Conservation (phyloP, 2,329 filamentous ascomycete species). For the Coniochaeta prunicola region DNA sequence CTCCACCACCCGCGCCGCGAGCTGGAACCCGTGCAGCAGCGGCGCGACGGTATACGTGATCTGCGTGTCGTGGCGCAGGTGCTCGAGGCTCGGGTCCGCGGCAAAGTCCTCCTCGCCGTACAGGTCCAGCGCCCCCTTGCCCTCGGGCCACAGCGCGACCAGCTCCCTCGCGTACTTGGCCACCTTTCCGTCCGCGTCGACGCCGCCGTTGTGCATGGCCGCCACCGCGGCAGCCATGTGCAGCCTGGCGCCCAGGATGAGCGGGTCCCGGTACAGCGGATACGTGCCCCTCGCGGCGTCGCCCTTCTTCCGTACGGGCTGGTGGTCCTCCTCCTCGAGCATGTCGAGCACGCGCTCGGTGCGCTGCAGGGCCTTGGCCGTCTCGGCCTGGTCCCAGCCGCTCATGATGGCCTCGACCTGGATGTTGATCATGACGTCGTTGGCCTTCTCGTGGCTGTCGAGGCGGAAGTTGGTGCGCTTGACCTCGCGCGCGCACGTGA, state of each 20-base stretch:
- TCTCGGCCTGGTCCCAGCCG: conserved; percentile 25
- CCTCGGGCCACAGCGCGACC: conserved; percentile 32
- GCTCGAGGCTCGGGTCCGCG: conserved; percentile 18
- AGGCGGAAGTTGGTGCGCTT: conserved; percentile 39
- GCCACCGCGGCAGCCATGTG: conserved; percentile 35
- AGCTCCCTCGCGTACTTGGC: conserved; percentile 28
- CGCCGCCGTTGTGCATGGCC: conserved; percentile 20
- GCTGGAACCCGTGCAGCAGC: conserved; percentile 35
- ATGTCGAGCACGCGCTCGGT: conserved; percentile 41
- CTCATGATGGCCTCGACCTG: conserved; percentile 34
- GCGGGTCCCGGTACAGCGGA: conserved; percentile 33
- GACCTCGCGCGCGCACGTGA: conserved; percentile 42
- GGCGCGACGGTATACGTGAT: conserved; percentile 27
- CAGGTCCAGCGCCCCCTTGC: conserved; percentile 25
- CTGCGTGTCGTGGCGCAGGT: conserved; percentile 22
- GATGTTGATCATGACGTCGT: conserved; percentile 28
- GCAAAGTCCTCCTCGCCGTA: conserved; percentile 31
- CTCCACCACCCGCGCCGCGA: conserved; percentile 34
- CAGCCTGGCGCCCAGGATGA: conserved; percentile 32
- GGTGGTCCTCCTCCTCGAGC: conserved; percentile 36
- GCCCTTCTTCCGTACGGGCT: conserved; percentile 8
- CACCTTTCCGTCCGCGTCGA: conserved; percentile 26
- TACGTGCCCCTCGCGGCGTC: conserved; percentile 11
- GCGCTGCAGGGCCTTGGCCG: conserved; percentile 36
- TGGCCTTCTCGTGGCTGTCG: conserved; percentile 30